phyloP scores from a whole-genome alignment of 192 early-diverging fungal genomes.

The Linnemannia exigua region DNA sequence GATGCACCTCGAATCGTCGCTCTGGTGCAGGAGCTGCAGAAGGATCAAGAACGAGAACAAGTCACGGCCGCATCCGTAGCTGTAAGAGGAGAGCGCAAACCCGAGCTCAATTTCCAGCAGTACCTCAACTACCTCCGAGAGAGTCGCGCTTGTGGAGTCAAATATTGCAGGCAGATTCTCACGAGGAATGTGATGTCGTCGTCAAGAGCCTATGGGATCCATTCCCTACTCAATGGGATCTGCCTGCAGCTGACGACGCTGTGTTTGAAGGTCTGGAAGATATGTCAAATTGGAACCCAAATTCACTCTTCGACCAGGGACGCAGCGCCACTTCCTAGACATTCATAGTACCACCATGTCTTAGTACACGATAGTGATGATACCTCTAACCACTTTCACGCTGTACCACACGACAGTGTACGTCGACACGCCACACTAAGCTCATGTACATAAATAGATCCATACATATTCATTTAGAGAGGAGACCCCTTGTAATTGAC shows the following conservation, averaged over 20 bases:
- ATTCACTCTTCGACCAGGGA: no score
- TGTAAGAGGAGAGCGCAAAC: neutral
- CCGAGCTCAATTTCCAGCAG: neutral
- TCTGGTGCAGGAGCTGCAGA: neutral
- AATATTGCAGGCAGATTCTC: neutral
- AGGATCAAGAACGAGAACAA: neutral
- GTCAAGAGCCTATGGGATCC: neutral
- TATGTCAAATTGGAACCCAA: neutral
- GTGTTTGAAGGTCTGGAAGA: neutral
- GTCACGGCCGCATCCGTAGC: no score
- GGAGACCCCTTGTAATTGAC: neutral
- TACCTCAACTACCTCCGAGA: slow-evolving; percentile 7
- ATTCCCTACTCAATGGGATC: neutral
- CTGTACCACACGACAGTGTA: no score
- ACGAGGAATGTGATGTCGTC: neutral
- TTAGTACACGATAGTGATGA: no score
- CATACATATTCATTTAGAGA: neutral
- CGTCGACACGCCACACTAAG: no score
- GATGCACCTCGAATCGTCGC: neutral
- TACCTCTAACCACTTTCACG: no score
- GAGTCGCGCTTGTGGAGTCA: slow-evolving; percentile 5
- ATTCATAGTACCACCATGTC: no score
- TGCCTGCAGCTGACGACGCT: neutral
- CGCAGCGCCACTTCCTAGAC: no score
- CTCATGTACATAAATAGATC: neutral